A percentile compares a stretch with the other conserved stretches of the same genome.
Evolutionary conservation across 108 stramenopile genomes (phyloP).

Genomic region (Cyclotella atomus): DNA sequence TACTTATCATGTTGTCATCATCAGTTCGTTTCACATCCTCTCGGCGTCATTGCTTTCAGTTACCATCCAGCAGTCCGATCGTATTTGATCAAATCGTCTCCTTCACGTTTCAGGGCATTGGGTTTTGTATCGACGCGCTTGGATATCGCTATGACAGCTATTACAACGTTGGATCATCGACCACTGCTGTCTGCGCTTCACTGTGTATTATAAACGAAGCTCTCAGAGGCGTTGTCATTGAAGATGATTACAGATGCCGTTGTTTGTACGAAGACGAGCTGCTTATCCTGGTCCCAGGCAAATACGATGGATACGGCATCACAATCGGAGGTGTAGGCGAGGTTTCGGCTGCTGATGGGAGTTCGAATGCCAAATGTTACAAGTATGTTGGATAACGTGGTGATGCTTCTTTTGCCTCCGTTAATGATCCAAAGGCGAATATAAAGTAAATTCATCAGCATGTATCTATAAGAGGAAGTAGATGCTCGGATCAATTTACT

Average conservation of each 20-base stretch:
- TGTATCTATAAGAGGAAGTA: too few relatives aligned
- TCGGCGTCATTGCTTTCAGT: not conserved
- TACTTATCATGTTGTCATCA: not conserved
- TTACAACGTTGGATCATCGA: not conserved
- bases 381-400: not conserved
- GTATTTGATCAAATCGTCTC: not conserved
- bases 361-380: not conserved
- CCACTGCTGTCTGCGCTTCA: not conserved
- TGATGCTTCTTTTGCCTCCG: too few relatives aligned
- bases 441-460: too few relatives aligned
- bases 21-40: not conserved
- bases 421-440: too few relatives aligned
- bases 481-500: too few relatives aligned
- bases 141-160: not conserved
- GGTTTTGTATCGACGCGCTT: not conserved
- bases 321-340: slow-evolving; percentile 3
- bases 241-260: not conserved
- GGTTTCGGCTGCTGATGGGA: not conserved
- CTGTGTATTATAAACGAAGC: not conserved
- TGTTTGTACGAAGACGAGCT: not conserved
- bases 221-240: not conserved
- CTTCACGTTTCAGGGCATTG: not conserved
- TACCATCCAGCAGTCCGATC: not conserved
- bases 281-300: not conserved
- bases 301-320: not conserved